Conservation (phyloP, 139 green algal species). For the Mychonastes homosphaera region DNA sequence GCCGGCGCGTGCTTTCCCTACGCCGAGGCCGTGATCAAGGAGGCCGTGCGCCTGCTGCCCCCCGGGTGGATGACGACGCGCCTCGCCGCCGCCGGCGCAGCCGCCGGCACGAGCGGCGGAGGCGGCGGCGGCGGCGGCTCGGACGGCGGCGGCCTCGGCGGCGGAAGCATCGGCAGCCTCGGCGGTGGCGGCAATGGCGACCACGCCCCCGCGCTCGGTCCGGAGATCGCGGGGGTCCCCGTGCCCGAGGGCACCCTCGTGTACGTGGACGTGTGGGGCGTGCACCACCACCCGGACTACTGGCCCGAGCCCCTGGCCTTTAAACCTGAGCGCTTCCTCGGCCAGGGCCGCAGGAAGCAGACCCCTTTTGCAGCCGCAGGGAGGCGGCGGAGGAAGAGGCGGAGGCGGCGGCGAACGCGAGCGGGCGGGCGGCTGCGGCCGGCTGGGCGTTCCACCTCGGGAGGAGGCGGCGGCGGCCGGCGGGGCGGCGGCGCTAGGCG, state of each 20-base stretch:
- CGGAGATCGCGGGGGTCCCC: slow-evolving; percentile 7
- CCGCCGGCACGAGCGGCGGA: slow-evolving; percentile 10
- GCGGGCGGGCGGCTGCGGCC: too few species aligned
- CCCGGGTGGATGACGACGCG: slow-evolving; percentile 26
- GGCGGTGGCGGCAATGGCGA: too few species aligned
- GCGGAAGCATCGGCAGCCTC: too few species aligned
- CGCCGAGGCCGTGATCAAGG: slow-evolving; percentile 32
- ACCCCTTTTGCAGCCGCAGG: too few species aligned
- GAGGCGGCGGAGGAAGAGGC: too few species aligned
- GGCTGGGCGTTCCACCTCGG: too few species aligned
- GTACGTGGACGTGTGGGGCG: slow-evolving; percentile 31
- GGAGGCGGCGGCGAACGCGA: too few species aligned
- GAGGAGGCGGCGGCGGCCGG: too few species aligned
- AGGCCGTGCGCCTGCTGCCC: slow-evolving; percentile 42
- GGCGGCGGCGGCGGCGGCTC: slow-evolving; percentile 19
- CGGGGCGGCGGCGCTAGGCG: too few species aligned
- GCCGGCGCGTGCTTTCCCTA: background rate
- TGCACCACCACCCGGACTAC: slow-evolving; percentile 28
- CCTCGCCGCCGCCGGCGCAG: too few species aligned
- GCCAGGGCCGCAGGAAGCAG: background rate
- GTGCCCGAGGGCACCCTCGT: slow-evolving; percentile 30
- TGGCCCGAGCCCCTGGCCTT: slow-evolving; percentile 34
- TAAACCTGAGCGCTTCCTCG: slow-evolving; percentile 40
- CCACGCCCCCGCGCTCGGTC: slow-evolving; percentile 19
- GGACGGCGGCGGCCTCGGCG: slow-evolving; percentile 18